phyloP scores from a whole-genome alignment of 2,329 filamentous ascomycete genomes.

The Monascus ruber region DNA sequence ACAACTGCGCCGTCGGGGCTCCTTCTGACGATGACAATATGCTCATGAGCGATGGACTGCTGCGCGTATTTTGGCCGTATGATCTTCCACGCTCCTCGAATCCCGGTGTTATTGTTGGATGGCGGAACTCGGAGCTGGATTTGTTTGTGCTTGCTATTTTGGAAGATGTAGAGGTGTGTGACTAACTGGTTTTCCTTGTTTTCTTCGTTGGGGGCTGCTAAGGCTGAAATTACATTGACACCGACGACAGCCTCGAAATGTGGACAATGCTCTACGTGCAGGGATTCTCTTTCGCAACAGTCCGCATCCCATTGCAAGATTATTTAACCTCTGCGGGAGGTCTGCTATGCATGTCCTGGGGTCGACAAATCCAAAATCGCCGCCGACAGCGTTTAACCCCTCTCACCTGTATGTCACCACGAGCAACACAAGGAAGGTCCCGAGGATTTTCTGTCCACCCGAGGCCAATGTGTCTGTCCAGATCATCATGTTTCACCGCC shows the following conservation, averaged over 20 bases:
- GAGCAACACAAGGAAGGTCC: constrained; percentile 43
- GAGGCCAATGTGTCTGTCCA: constrained; percentile 64
- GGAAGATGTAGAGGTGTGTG: constrained; percentile 75
- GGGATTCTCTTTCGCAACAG: constrained; percentile 75
- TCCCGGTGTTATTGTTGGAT: constrained; percentile 83
- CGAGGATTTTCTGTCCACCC: constrained; percentile 57
- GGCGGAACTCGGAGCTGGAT: constrained; percentile 85
- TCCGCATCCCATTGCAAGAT: constrained; percentile 64
- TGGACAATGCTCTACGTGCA: constrained; percentile 76
- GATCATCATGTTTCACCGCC: constrained; percentile 78
- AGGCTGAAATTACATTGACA: background rate
- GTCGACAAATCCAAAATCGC: constrained; percentile 55
- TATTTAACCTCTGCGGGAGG: constrained; percentile 76
- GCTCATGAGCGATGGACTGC: constrained; percentile 65
- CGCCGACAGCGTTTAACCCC: constrained; percentile 46
- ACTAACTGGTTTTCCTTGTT: background rate
- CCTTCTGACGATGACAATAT: constrained; percentile 57
- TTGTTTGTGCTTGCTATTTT: constrained; percentile 82
- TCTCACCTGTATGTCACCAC: constrained; percentile 57
- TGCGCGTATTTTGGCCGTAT: constrained; percentile 97
- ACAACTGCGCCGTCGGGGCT: constrained; percentile 85
- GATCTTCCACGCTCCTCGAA: constrained; percentile 62
- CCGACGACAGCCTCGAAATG: constrained; percentile 52
- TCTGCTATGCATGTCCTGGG: constrained; percentile 77
- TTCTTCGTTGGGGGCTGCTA: background rate